Evolutionary conservation across 2,329 filamentous ascomycete species (phyloP), one percentile per base, ranked within the genome.

Genomic region (Penicillium italicum): DNA sequence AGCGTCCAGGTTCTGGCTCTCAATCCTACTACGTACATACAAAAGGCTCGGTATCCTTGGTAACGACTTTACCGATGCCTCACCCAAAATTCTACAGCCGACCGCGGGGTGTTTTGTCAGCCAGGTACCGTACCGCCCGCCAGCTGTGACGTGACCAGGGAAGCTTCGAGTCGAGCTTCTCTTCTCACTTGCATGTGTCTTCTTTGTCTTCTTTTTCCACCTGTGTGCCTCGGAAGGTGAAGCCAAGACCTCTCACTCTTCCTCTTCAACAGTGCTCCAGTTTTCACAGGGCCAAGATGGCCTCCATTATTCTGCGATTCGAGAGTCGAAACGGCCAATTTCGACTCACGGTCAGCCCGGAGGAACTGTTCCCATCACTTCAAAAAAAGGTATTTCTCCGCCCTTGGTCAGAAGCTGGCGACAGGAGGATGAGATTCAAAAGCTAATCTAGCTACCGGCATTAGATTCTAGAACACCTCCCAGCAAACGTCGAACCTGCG

Each of bases 241-340:
- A 28, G n/a, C 3, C 22, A 36, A 12, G n/a, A 6, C 0, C 20
- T n/a, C 10, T 36, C 16, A n/a, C 0, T 5, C 22, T 38, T 36
- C 20, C 9, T 31, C 11, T 2, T 36, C 7, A 4, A n/a, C 34
- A 5, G 22, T 41, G 18, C 20, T 20, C 6, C 24, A 22, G 12
- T 7, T 20, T 40, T 40, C 7, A 16, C 22, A 31, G 12, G 26
- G n/a, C 42, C 59, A 62, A 44, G 36, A 77, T 76, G 74, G 65
- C 73, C 24, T 64, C 74, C 45, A 96, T 96, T 85, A 82, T 96
- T 69, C 80, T 97, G 54, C 85, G 92, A 74, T 89, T 96, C 65
- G 87, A 92, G 68, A 91, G 91, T 72, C 91, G 90, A 62, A 91
- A 97, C 78, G 94, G 94, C 78, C 94, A 94, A 81, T 87, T 92